phyloP scores from a whole-genome alignment of 2,329 filamentous ascomycete genomes.

The Rhinocladiella mackenziei region DNA sequence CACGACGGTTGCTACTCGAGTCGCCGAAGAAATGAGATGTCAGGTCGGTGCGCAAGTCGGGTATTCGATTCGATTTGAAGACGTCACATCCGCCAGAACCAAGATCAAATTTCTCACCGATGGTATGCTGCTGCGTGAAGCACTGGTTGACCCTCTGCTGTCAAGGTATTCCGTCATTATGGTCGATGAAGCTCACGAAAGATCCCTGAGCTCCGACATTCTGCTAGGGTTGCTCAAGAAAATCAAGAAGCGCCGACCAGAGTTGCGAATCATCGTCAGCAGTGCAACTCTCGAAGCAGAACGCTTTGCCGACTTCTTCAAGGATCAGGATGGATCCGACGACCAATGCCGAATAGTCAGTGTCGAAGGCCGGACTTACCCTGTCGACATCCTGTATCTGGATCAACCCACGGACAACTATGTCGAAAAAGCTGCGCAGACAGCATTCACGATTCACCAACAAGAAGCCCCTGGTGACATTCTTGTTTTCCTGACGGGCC shows the following conservation, averaged over 20 bases:
- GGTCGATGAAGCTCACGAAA: constrained; percentile 95
- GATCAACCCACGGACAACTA: constrained; percentile 79
- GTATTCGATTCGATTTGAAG: constrained; percentile 88
- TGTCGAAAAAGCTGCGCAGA: constrained; percentile 73
- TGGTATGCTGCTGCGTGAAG: constrained; percentile 84
- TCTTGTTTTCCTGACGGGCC: constrained; percentile 83
- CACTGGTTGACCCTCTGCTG: constrained; percentile 84
- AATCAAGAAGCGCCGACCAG: constrained; percentile 71
- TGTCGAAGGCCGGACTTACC: constrained; percentile 81
- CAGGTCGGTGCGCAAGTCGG: constrained; percentile 86
- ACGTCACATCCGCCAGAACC: constrained; percentile 79
- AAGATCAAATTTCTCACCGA: constrained; percentile 95
- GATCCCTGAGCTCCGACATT: constrained; percentile 88
- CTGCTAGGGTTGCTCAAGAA: constrained; percentile 88
- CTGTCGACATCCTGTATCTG: constrained; percentile 80
- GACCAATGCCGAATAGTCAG: constrained; percentile 66
- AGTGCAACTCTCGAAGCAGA: constrained; percentile 92
- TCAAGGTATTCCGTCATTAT: constrained; percentile 93
- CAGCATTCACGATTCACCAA: constrained; percentile 81
- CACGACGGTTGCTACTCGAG: constrained; percentile 80
- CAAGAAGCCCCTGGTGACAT: constrained; percentile 81
- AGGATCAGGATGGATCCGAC: constrained; percentile 33
- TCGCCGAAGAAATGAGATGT: constrained; percentile 84
- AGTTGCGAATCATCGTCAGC: constrained; percentile 83
- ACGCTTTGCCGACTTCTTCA: constrained; percentile 77